Evolutionary conservation across 192 early-diverging fungal genomes (phyloP).

Genomic region (Rhizophagus clarus): DNA sequence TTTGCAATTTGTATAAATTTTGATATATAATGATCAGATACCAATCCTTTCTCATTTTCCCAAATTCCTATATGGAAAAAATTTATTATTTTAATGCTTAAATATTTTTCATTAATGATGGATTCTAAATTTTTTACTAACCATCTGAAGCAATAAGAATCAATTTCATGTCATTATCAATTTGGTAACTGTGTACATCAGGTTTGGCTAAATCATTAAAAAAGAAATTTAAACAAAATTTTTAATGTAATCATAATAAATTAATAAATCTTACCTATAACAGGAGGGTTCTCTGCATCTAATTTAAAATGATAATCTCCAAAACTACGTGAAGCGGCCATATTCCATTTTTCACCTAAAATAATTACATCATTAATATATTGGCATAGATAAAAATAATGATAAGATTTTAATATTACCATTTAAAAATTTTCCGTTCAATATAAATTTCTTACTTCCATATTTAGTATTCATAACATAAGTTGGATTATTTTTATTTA

Average conservation of each 20-base stretch:
- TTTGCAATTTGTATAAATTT: background rate
- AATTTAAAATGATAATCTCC: background rate
- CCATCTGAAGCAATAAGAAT: background rate
- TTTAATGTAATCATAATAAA: background rate
- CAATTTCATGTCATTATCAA: background rate
- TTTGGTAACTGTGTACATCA: background rate
- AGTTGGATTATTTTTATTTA: background rate
- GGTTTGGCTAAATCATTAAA: background rate
- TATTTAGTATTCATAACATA: background rate
- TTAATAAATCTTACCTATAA: background rate
- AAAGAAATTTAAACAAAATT: background rate
- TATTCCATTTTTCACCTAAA: background rate
- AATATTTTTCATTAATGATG: no score
- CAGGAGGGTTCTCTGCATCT: background rate
- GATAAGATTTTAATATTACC: background rate
- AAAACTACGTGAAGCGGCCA: background rate
- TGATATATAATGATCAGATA: background rate
- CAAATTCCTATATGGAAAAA: background rate
- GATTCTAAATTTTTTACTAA: background rate
- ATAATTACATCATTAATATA: background rate
- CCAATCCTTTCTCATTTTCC: background rate
- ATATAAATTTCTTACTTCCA: background rate
- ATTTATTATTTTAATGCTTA: no score
- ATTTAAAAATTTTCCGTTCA: background rate
- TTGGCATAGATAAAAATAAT: background rate